Conservation (phyloP, 116 monocot species). For the Cymodocea nodosa region DNA sequence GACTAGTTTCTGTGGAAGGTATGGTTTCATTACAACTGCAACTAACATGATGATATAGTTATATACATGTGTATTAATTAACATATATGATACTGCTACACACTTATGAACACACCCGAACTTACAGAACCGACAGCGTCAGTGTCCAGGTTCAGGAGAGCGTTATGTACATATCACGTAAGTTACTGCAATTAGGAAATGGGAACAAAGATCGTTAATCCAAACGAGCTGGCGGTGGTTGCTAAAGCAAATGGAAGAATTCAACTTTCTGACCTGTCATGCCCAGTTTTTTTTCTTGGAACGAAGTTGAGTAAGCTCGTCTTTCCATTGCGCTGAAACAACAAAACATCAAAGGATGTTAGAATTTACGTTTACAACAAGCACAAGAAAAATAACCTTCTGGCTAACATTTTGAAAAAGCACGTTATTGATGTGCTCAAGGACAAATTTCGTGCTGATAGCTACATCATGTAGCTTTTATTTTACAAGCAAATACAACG, state of each 20-base stretch:
- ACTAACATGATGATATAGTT: too few species aligned
- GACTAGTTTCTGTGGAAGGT: too few species aligned
- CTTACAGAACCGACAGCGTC: too few species aligned
- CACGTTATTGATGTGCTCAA: too few species aligned
- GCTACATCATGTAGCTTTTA: too few species aligned
- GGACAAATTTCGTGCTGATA: too few species aligned
- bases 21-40: too few species aligned
- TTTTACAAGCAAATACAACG: too few species aligned
- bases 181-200: not conserved
- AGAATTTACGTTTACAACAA: not conserved
- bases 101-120: too few species aligned
- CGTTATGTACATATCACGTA: slow-evolving; percentile 4
- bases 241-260: too few species aligned
- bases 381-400: not conserved
- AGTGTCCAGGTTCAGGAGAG: not conserved
- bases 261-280: slow-evolving; percentile 18
- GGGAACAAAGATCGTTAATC: not conserved
- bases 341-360: not conserved
- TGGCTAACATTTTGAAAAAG: not conserved
- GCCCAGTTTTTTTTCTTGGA: slow-evolving; percentile 56
- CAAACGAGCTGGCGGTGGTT: not conserved
- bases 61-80: too few species aligned
- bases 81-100: too few species aligned
- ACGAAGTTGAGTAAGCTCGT: slow-evolving; percentile 51
- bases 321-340: slow-evolving; percentile 62